A percentile compares a stretch with the other conserved stretches of the same genome.
Conservation (phyloP, 225 moss, liverwort and hornwort genomes). For the Climacium dendroides region DNA sequence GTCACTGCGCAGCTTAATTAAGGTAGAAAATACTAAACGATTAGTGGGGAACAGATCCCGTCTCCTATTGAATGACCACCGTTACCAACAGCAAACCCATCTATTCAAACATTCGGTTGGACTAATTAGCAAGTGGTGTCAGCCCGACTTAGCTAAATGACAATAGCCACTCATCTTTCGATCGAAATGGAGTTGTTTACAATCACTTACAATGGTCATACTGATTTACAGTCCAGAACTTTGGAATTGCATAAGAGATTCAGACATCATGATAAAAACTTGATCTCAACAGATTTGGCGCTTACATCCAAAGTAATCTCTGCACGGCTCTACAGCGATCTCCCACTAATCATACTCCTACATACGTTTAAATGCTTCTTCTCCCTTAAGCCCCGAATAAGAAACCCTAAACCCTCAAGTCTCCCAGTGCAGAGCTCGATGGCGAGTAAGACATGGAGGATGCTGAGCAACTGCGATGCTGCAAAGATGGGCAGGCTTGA, state of each 20-base stretch:
- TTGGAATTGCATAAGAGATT: background rate
- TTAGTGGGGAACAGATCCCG: background rate
- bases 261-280: background rate
- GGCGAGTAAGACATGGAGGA: background rate
- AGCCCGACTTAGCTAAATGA: too few relatives aligned
- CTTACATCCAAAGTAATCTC: background rate
- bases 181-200: background rate
- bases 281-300: background rate
- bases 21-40: background rate
- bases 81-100: background rate
- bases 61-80: background rate
- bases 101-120: background rate
- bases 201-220: background rate
- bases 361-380: background rate
- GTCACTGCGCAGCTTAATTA: background rate
- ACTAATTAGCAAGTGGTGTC: background rate
- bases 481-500: background rate
- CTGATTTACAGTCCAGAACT: background rate
- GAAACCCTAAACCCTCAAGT: background rate
- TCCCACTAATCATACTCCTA: background rate
- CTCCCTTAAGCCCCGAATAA: background rate
- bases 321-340: background rate
- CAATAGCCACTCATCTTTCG: background rate
- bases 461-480: background rate
- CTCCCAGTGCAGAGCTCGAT: background rate